Evolutionary conservation across 1,284 basidiomycete genomes (phyloP).

Genomic region (Schizophyllum commune): DNA sequence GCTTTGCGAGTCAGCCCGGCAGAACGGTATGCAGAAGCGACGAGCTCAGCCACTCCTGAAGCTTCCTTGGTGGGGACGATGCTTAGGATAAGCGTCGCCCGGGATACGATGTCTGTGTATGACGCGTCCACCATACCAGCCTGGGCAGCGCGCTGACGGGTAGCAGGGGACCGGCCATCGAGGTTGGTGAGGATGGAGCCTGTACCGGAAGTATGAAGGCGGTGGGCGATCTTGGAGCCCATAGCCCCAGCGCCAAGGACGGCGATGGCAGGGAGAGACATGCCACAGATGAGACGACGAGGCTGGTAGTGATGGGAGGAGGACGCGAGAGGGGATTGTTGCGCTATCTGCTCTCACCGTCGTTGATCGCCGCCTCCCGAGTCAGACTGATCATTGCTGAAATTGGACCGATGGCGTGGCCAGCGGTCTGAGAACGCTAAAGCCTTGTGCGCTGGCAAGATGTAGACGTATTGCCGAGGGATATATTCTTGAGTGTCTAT

Average conservation of each 20-base stretch:
- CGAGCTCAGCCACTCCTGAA: constrained; percentile 27
- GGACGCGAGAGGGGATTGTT: too few relatives aligned
- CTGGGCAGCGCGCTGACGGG: constrained; percentile 30
- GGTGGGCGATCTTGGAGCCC: constrained; percentile 34
- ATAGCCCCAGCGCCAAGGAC: constrained; percentile 27
- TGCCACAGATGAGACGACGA: too few relatives aligned
- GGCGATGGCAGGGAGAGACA: constrained; percentile 17
- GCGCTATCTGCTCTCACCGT: too few relatives aligned
- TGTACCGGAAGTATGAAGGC: constrained; percentile 26
- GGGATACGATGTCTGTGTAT: constrained; percentile 28
- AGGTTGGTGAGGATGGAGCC: constrained; percentile 40
- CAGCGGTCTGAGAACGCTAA: too few relatives aligned
- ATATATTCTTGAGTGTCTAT: too few relatives aligned
- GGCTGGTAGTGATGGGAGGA: too few relatives aligned
- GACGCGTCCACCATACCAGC: constrained; percentile 37
- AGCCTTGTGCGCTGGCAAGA: too few relatives aligned
- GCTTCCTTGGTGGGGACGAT: constrained; percentile 43
- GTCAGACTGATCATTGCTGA: background rate
- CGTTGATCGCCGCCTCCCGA: too few relatives aligned
- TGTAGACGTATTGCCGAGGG: too few relatives aligned
- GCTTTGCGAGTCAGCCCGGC: constrained; percentile 7
- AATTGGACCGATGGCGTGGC: too few relatives aligned
- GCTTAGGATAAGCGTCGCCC: constrained; percentile 35
- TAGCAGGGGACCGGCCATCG: constrained; percentile 33
- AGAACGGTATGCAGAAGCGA: constrained; percentile 10